Evolutionary conservation across 331 rosid genomes (phyloP).

Genomic region (Spiraea crenata): DNA sequence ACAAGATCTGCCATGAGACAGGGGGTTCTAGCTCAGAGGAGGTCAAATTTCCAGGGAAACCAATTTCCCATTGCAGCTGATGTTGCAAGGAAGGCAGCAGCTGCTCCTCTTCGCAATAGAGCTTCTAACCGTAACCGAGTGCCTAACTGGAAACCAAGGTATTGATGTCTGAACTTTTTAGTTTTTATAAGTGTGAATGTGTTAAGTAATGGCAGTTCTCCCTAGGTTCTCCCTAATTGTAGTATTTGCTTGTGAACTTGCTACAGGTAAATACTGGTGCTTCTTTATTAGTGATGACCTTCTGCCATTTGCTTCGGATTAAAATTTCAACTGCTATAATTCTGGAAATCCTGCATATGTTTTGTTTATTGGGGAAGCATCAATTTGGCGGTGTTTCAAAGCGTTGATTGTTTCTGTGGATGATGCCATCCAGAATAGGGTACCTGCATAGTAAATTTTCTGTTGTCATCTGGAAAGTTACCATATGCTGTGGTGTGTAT

Average conservation of each 20-base stretch:
- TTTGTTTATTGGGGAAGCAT: conserved; percentile 45
- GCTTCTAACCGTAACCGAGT: conserved; percentile 44
- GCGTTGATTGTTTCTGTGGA: conserved; percentile 38
- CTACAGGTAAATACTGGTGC: conserved; percentile 79
- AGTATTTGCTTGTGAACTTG: conserved; percentile 11
- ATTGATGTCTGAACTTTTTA: conserved; percentile 4
- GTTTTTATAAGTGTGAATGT: not conserved
- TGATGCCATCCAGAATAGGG: conserved; percentile 48
- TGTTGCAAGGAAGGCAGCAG: conserved; percentile 67
- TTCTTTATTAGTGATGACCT: conserved; percentile 44
- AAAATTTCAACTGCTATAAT: conserved; percentile 25
- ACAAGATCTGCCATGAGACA: conserved; percentile 81
- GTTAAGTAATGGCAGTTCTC: not conserved
- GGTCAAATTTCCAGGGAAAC: conserved; percentile 77
- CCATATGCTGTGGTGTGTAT: conserved; percentile 34
- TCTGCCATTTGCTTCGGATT: conserved; percentile 46
- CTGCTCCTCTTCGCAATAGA: conserved; percentile 54
- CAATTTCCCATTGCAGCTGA: conserved; percentile 69
- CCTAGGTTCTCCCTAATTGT: conserved; percentile 11
- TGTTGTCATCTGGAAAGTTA: conserved; percentile 35
- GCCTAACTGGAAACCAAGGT: conserved; percentile 89
- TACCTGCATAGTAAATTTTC: conserved; percentile 39
- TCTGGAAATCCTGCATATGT: conserved; percentile 30
- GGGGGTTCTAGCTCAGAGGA: conserved; percentile 81
- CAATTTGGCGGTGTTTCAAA: conserved; percentile 45